These are phyloP conservation scores for Aureobasidium vineae DNA, from an alignment of 2,329 filamentous ascomycete species.

Conservation along the genomic window DNA sequence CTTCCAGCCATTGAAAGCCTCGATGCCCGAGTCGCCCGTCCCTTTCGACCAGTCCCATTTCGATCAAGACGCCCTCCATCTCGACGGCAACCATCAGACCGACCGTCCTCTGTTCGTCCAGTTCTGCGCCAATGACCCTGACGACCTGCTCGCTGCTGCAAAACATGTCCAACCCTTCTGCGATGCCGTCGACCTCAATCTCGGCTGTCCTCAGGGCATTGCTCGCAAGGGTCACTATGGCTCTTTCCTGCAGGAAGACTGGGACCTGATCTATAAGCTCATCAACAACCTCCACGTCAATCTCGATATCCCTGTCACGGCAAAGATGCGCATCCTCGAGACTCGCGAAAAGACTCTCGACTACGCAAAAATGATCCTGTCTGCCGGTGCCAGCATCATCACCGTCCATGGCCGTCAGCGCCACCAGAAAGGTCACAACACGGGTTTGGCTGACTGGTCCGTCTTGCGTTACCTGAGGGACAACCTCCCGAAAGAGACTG, in stretches of 20 bases:
- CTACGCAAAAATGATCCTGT: slow-evolving; percentile 84
- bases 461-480: slow-evolving; percentile 79
- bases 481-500: slow-evolving; percentile 78
- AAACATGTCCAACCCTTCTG: slow-evolving; percentile 78
- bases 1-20: slow-evolving; percentile 65
- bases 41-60: slow-evolving; percentile 38
- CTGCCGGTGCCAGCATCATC: slow-evolving; percentile 86
- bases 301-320: slow-evolving; percentile 81
- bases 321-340: slow-evolving; percentile 89
- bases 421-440: slow-evolving; percentile 95
- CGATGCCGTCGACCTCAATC: slow-evolving; percentile 91
- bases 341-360: slow-evolving; percentile 80
- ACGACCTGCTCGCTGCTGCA: slow-evolving; percentile 77
- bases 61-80: slow-evolving; percentile 49
- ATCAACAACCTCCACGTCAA: slow-evolving; percentile 79
- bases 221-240: slow-evolving; percentile 89
- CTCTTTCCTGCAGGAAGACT: slow-evolving; percentile 91
- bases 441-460: slow-evolving; percentile 89
- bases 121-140: slow-evolving; percentile 87
- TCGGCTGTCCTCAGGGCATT: slow-evolving; percentile 96
- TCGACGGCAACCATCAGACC: slow-evolving; percentile 81
- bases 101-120: slow-evolving; percentile 94
- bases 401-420: slow-evolving; percentile 86
- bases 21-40: slow-evolving; percentile 39
- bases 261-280: slow-evolving; percentile 75